phyloP scores from a whole-genome alignment of 2,329 filamentous ascomycete species.

The Rhynchosporium agropyri region DNA sequence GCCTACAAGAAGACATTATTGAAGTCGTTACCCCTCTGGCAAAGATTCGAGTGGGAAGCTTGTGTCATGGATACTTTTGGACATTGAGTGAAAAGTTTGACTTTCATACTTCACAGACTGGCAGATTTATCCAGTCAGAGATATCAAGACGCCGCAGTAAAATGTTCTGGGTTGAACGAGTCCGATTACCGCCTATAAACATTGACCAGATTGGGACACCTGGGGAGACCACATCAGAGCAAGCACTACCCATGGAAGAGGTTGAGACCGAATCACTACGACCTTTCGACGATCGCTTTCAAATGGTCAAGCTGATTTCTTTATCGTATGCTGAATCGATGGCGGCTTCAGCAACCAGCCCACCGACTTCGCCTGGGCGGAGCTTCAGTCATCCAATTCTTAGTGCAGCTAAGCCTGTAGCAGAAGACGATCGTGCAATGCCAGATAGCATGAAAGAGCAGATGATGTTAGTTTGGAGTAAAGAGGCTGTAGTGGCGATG shows the following conservation, averaged over 20 bases:
- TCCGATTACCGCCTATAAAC: slow-evolving; percentile 69
- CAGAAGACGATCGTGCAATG: slow-evolving; percentile 56
- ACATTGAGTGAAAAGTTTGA: slow-evolving; percentile 75
- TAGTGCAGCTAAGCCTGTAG: slow-evolving; percentile 49
- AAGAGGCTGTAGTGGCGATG: slow-evolving; percentile 69
- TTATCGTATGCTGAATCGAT: slow-evolving; percentile 67
- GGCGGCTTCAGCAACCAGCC: slow-evolving; percentile 68
- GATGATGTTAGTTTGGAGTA: slow-evolving; percentile 79
- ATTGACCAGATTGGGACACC: slow-evolving; percentile 63
- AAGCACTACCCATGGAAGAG: slow-evolving; percentile 51
- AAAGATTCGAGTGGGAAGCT: slow-evolving; percentile 78
- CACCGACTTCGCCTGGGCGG: slow-evolving; percentile 69
- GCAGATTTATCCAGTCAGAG: slow-evolving; percentile 73
- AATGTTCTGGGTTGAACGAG: slow-evolving; percentile 76
- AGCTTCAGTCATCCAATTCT: slow-evolving; percentile 64
- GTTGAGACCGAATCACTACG: slow-evolving; percentile 66
- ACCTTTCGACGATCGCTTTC: slow-evolving; percentile 73
- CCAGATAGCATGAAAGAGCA: slow-evolving; percentile 70
- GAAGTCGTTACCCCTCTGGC: slow-evolving; percentile 65
- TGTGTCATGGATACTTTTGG: slow-evolving; percentile 91
- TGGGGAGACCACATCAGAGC: slow-evolving; percentile 49
- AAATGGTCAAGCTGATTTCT: slow-evolving; percentile 75
- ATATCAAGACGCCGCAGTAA: slow-evolving; percentile 73
- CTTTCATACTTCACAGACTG: slow-evolving; percentile 70
- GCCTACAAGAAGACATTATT: slow-evolving; percentile 82